phyloP scores from a whole-genome alignment of 2,329 filamentous ascomycete species.

The Microascus cirrosus region DNA sequence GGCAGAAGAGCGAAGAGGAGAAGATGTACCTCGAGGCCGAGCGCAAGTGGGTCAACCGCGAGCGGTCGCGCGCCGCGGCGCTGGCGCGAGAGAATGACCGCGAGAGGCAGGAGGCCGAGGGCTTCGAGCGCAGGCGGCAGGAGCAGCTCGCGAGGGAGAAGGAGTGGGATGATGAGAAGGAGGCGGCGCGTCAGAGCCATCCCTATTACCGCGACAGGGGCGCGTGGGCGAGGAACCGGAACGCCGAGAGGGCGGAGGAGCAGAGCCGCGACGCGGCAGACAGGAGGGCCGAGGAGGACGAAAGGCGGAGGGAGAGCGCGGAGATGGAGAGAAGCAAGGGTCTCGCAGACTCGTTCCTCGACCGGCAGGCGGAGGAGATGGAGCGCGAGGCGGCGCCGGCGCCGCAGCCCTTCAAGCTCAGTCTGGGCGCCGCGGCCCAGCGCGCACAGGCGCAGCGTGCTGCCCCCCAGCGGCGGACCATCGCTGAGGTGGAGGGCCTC shows the following conservation, averaged over 20 bases:
- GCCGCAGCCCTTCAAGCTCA: conserved; percentile 79
- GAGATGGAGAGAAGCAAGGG: conserved; percentile 70
- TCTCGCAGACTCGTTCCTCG: conserved; percentile 85
- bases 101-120: conserved; percentile 63
- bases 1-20: conserved; percentile 64
- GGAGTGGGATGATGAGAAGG: conserved; percentile 86
- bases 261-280: conserved; percentile 71
- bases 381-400: conserved; percentile 27
- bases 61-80: conserved; percentile 72
- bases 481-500: conserved; percentile 87
- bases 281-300: conserved; percentile 64
- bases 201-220: conserved; percentile 83
- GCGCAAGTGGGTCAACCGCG: conserved; percentile 81
- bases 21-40: conserved; percentile 78
- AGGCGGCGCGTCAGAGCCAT: conserved; percentile 59
- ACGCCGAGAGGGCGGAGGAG: conserved; percentile 62
- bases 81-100: conserved; percentile 75
- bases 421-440: conserved; percentile 79
- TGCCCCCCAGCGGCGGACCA: conserved; percentile 58
- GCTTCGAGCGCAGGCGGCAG: conserved; percentile 53
- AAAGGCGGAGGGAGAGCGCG: conserved; percentile 56
- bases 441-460: conserved; percentile 47
- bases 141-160: conserved; percentile 52
- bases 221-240: conserved; percentile 74
- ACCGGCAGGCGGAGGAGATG: conserved; percentile 71